Evolutionary conservation across 2,329 filamentous ascomycete genomes (phyloP).

Genomic region (Ilyonectria sp.): DNA sequence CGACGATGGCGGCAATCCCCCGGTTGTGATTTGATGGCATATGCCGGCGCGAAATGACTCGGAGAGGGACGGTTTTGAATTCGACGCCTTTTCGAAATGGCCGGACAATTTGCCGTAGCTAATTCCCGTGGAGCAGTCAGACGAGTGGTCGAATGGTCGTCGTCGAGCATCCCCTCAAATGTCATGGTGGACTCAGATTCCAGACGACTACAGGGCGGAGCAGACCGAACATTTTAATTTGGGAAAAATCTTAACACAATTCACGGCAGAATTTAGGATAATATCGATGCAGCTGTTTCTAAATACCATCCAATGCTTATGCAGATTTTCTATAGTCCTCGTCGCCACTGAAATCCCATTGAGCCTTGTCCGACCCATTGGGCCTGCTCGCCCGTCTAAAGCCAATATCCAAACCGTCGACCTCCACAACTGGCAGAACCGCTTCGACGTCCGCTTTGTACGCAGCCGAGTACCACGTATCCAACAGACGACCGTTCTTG

Average conservation of each 20-base stretch:
- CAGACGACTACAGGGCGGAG: no score
- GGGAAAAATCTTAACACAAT: neutral
- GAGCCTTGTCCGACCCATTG: slow-evolving; percentile 70
- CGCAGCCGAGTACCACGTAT: slow-evolving; percentile 32
- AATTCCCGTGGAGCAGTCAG: neutral
- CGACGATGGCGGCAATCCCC: slow-evolving; percentile 17
- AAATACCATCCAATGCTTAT: slow-evolving; percentile 52
- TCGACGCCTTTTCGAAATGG: neutral
- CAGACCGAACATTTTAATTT: neutral
- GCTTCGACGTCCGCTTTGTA: slow-evolving; percentile 53
- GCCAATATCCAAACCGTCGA: slow-evolving; percentile 60
- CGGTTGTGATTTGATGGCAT: neutral
- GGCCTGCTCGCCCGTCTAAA: slow-evolving; percentile 63
- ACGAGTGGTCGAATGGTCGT: neutral
- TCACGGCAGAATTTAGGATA: neutral
- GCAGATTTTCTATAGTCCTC: slow-evolving; percentile 56
- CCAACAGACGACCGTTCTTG: slow-evolving; percentile 13
- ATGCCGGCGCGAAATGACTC: neutral
- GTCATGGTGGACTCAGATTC: no score
- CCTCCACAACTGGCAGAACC: slow-evolving; percentile 62
- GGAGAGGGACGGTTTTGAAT: neutral
- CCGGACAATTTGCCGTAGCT: neutral
- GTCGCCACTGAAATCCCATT: slow-evolving; percentile 68
- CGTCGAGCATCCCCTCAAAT: neutral
- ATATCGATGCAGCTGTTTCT: neutral